Evolutionary conservation across 2,329 filamentous ascomycete species (phyloP).

Genomic region (Aspergillus ochraceoroseus): DNA sequence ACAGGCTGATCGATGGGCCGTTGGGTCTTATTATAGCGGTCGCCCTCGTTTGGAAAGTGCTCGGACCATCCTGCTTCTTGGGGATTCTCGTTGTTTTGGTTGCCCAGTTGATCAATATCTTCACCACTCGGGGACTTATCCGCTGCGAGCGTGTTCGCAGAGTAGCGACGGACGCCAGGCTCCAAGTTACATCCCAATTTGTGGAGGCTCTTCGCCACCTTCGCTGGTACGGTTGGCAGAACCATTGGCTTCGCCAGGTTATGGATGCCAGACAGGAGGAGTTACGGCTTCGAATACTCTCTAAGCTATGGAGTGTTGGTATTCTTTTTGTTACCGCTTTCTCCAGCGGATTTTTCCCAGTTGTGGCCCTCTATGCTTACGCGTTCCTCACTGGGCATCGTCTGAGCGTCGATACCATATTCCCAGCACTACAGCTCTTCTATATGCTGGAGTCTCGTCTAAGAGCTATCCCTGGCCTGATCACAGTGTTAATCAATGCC

Average conservation of each 20-base stretch:
- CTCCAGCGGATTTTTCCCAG: slow-evolving; percentile 69
- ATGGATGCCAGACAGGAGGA: slow-evolving; percentile 65
- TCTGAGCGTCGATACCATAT: slow-evolving; percentile 74
- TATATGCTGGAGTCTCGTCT: slow-evolving; percentile 67
- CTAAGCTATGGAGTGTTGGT: slow-evolving; percentile 57
- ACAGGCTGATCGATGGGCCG: slow-evolving; percentile 68
- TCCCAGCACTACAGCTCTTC: slow-evolving; percentile 80
- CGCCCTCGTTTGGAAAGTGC: slow-evolving; percentile 67
- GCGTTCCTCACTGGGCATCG: slow-evolving; percentile 64
- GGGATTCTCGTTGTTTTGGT: slow-evolving; percentile 65
- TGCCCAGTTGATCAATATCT: slow-evolving; percentile 64
- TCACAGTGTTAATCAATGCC: slow-evolving; percentile 73
- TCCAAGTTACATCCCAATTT: slow-evolving; percentile 78
- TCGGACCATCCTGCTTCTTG: slow-evolving; percentile 73
- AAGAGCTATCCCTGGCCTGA: slow-evolving; percentile 67
- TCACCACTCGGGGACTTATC: slow-evolving; percentile 63
- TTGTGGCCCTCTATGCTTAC: slow-evolving; percentile 76
- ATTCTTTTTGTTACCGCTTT: slow-evolving; percentile 67
- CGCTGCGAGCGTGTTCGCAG: slow-evolving; percentile 67
- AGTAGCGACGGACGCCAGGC: slow-evolving; percentile 66
- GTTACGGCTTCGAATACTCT: slow-evolving; percentile 59
- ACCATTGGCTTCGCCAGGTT: slow-evolving; percentile 65
- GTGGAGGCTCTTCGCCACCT: slow-evolving; percentile 79
- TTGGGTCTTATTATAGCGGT: slow-evolving; percentile 70
- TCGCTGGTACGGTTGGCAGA: slow-evolving; percentile 78